These are phyloP conservation scores for Moricandia moricandioides DNA, from an alignment of 345 rosid species.

Conservation along the genomic window DNA sequence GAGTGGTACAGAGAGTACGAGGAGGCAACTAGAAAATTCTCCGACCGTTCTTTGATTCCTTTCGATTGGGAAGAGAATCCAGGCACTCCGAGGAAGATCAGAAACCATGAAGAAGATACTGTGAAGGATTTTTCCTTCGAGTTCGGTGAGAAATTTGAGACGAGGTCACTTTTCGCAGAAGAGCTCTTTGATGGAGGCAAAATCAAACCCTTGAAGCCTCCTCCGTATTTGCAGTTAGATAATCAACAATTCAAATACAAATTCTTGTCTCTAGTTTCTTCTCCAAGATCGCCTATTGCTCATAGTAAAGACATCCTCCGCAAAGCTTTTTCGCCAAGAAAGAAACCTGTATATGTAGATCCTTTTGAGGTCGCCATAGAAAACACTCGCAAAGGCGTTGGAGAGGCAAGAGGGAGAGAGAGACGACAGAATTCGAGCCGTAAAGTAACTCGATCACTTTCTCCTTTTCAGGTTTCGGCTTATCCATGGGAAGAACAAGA, in stretches of 20 bases:
- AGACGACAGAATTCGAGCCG: constrained; percentile 47
- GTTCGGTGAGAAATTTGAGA: constrained; percentile 38
- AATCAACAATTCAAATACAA: constrained; percentile 31
- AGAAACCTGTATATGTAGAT: constrained; percentile 40
- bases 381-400: constrained; percentile 34
- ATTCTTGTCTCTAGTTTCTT: constrained; percentile 29
- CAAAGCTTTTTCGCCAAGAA: constrained; percentile 56
- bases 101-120: not conserved
- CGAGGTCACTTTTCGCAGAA: constrained; percentile 53
- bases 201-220: constrained; percentile 67
- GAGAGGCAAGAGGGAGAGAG: constrained; percentile 55
- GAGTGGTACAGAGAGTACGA: constrained; percentile 56
- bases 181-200: constrained; percentile 76
- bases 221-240: constrained; percentile 50
- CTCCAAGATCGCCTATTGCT: constrained; percentile 54
- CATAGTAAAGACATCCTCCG: constrained; percentile 51
- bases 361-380: constrained; percentile 45
- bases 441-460: constrained; percentile 61
- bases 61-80: constrained; percentile 65
- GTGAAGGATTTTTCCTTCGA: constrained; percentile 57
- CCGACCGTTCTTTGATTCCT: constrained; percentile 40
- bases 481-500: constrained; percentile 74
- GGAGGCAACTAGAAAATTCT: constrained; percentile 9
- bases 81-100: constrained; percentile 53
- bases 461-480: constrained; percentile 70